Evolutionary conservation across 2,329 filamentous ascomycete genomes (phyloP).

Genomic region (Cadophora gregata): DNA sequence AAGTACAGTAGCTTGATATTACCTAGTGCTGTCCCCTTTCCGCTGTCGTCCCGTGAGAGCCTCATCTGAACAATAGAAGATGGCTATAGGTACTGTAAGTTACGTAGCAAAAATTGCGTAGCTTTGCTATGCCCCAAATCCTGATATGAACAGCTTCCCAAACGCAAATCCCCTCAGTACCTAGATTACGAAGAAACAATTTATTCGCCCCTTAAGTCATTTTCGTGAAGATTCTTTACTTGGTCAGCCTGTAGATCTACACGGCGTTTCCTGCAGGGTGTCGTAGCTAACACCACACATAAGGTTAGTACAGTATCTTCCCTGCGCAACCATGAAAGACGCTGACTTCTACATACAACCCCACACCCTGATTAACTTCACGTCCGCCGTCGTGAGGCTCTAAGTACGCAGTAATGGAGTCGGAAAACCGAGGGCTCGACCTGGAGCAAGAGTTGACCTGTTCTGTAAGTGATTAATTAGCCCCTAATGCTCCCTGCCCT

Average conservation of each 20-base stretch:
- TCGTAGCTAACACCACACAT: slow-evolving; percentile 29
- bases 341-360: slow-evolving; percentile 18
- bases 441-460: slow-evolving; percentile 94
- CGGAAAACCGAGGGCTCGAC: slow-evolving; percentile 63
- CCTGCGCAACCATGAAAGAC: slow-evolving; percentile 24
- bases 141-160: not conserved
- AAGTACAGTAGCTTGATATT: not conserved
- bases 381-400: not conserved
- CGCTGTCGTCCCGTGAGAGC: not conserved
- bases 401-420: slow-evolving; percentile 50
- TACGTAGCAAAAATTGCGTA: slow-evolving; percentile 9
- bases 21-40: not conserved
- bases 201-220: not conserved
- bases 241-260: slow-evolving; percentile 24
- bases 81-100: too few relatives aligned
- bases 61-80: too few relatives aligned
- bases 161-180: not conserved
- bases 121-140: not conserved
- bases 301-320: slow-evolving; percentile 30
- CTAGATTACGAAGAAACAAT: not conserved
- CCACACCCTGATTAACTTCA: slow-evolving; percentile 14
- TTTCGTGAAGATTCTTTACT: slow-evolving; percentile 16
- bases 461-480: slow-evolving; percentile 69
- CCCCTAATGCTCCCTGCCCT: not conserved
- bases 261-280: slow-evolving; percentile 16